Evolutionary conservation across 768 basidiomycete genomes (phyloP).

Genomic region (Suillus weaverae): DNA sequence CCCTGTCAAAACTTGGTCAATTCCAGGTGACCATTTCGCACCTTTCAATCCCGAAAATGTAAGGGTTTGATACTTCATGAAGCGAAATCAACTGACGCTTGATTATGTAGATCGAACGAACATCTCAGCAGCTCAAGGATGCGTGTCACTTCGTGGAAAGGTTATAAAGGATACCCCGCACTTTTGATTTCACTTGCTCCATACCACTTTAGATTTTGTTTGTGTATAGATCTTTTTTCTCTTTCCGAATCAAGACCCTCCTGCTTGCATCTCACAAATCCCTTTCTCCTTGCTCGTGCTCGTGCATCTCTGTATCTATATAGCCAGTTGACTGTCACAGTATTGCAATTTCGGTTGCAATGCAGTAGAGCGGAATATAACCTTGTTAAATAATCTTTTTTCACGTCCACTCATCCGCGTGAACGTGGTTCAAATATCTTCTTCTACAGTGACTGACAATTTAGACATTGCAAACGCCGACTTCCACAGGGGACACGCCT

Average conservation of each 20-base stretch:
- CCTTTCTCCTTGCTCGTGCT: not conserved
- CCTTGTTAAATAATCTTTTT: not conserved
- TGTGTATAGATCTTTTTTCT: not conserved
- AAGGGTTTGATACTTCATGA: constrained; percentile 18
- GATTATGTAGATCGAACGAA: constrained; percentile 16
- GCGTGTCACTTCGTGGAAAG: constrained; percentile 17
- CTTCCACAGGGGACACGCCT: not conserved
- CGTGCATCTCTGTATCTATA: not conserved
- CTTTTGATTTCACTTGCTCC: not conserved
- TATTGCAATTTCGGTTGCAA: not conserved
- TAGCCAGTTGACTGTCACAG: not conserved
- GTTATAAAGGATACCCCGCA: not conserved
- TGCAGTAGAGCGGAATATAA: not conserved
- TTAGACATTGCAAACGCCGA: not conserved
- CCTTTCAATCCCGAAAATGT: constrained; percentile 55
- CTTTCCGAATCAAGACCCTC: not conserved
- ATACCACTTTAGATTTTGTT: not conserved
- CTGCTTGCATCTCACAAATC: not conserved
- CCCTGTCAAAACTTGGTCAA: constrained; percentile 46
- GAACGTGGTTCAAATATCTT: not conserved
- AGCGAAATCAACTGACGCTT: not conserved
- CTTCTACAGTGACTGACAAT: not conserved
- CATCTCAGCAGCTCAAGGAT: constrained; percentile 23
- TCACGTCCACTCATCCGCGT: not conserved
- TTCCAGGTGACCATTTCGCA: constrained; percentile 69